Base-by-base conservation (phyloP, 2,329 filamentous ascomycete species). In the Pyricularia grisea region DNA sequence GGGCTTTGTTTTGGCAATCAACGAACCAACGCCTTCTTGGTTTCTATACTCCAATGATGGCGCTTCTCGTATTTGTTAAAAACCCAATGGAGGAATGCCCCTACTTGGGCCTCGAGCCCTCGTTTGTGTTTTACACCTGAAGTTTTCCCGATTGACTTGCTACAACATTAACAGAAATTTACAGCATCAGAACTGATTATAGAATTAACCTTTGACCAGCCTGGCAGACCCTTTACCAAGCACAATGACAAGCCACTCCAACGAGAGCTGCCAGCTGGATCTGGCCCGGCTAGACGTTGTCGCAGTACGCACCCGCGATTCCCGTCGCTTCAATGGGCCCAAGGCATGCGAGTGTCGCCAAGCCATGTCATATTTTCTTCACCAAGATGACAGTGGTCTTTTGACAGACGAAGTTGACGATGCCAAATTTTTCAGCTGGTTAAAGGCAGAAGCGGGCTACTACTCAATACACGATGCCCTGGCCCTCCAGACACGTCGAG, bases 241-340 rank as follows among this genome's bases (percentile, higher is more conserved):
- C 20, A 55, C 17, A n/a, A 55, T 55, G 42, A 9, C 42, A 55
- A 55, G 42, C 17, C 5, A 55, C 42, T n/a, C 20, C 20, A 55
- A 55, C 17, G 20, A 55, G 42, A 55, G 42, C 9, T 20, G 42
- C 42, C 42, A n/a, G 42, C 42, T 27, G 75, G 76, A 61, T 61
- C 58, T 27, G 25, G 58, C 58, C 11, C 25, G 11, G 58, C 58
- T 61, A 4, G 25, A 27, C n/a, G 25, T 61, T 27, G 58, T 61
- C n/a, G 58, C 58, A 25, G 58, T 61, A 14, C 58, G 58, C n/a
- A 27, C 11, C 58, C 23, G 58, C 23, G 25, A 27, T 61, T 27
- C n/a, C n/a, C 58, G 58, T 14, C 58, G 23, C 10, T 9, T 27
- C 9, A 25, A 61, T 28, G 58, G 58, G 2, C 58, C 58, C 58